Percentiles rank a stretch among this genome's conserved stretches.
Conservation (phyloP, 1,284 basidiomycete species). For the Vanrija sp. region DNA sequence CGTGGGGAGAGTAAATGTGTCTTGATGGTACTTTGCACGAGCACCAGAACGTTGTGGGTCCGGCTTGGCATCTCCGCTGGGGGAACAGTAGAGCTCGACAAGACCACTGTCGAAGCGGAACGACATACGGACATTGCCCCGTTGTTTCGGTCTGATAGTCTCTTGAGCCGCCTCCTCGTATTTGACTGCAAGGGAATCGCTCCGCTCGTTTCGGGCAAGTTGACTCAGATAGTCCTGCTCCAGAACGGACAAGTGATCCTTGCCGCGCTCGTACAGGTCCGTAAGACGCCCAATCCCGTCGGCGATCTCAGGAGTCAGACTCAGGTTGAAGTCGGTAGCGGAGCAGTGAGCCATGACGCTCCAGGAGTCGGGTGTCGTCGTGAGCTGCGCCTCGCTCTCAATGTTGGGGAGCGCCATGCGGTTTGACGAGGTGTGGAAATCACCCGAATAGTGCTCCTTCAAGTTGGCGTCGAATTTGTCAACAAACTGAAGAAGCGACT, state of each 20-base stretch:
- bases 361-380: slow-evolving; percentile 56
- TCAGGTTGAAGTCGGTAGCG: slow-evolving; percentile 80
- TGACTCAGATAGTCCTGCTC: slow-evolving; percentile 48
- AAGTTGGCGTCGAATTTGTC: slow-evolving; percentile 71
- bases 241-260: slow-evolving; percentile 66
- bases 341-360: slow-evolving; percentile 65
- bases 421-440: slow-evolving; percentile 67
- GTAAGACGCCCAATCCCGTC: slow-evolving; percentile 73
- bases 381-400: slow-evolving; percentile 68
- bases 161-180: slow-evolving; percentile 21
- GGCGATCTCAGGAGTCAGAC: slow-evolving; percentile 76
- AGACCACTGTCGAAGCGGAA: slow-evolving; percentile 72
- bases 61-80: slow-evolving; percentile 1
- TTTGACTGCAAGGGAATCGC: slow-evolving; percentile 21
- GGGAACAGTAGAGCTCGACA: slow-evolving; percentile 36
- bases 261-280: slow-evolving; percentile 78
- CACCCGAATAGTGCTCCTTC: slow-evolving; percentile 65
- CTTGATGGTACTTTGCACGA: slow-evolving; percentile 19
- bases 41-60: no score
- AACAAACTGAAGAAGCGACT: slow-evolving; percentile 79
- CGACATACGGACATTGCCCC: slow-evolving; percentile 60
- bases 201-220: slow-evolving; percentile 3
- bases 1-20: slow-evolving; percentile 59
- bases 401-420: slow-evolving; percentile 61
- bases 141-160: slow-evolving; percentile 4